Evolutionary conservation across 1,284 basidiomycete species (phyloP).

Genomic region (Exobasidium cylindrosporum): DNA sequence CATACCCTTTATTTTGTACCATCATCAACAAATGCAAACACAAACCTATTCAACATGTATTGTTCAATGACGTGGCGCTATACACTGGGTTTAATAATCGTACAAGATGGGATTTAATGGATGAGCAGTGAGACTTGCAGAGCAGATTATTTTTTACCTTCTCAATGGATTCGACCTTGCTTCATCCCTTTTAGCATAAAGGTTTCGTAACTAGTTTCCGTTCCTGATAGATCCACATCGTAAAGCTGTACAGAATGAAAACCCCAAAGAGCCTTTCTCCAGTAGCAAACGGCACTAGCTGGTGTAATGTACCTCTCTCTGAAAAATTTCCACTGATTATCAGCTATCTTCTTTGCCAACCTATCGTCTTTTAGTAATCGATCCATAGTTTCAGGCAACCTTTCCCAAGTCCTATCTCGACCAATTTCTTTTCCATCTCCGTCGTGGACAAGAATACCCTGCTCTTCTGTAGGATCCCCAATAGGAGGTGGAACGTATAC

Average conservation of each 20-base stretch:
- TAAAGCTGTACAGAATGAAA: conserved; percentile 31
- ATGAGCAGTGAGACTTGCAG: no score
- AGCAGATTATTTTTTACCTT: no score
- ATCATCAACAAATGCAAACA: no score
- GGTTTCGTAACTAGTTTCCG: conserved; percentile 46
- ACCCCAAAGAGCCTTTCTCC: conserved; percentile 37
- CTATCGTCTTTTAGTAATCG: conserved; percentile 31
- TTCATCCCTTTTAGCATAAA: conserved; percentile 32
- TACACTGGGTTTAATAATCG: no score
- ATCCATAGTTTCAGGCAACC: conserved; percentile 46
- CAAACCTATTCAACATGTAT: no score
- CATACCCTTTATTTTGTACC: no score
- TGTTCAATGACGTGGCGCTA: no score
- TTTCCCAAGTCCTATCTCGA: conserved; percentile 36
- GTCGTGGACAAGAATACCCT: conserved; percentile 31
- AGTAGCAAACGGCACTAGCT: conserved; percentile 40
- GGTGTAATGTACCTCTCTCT: conserved; percentile 40
- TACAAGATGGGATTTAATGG: no score
- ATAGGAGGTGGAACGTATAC: conserved; percentile 38
- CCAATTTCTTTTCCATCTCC: conserved; percentile 14
- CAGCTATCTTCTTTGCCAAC: conserved; percentile 38
- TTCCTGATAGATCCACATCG: conserved; percentile 30
- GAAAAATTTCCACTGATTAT: conserved; percentile 46
- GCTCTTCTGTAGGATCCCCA: conserved; percentile 9
- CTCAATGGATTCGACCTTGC: no score